Evolutionary conservation across 495 filamentous ascomycete species (phyloP).

Genomic region (Tuber calosporum): DNA sequence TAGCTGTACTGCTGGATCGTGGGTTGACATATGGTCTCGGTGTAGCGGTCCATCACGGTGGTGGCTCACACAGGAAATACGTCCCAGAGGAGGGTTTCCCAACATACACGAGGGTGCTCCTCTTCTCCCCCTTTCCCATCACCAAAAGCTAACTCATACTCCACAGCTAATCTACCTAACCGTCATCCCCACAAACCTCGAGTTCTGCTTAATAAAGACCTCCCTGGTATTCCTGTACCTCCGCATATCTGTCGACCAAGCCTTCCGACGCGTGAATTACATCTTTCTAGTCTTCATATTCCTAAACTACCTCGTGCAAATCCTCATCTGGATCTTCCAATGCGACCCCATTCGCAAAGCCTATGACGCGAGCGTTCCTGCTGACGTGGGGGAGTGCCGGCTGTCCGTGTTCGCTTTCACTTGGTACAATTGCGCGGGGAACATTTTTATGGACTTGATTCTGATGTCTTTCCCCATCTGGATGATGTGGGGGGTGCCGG

Average conservation of each 20-base stretch:
- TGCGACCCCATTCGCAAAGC: neutral
- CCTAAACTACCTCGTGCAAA: neutral
- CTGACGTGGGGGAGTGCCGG: neutral
- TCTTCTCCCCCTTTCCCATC: neutral
- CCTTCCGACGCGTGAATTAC: neutral
- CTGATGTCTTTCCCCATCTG: neutral
- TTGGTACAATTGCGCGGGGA: neutral
- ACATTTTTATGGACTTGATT: neutral
- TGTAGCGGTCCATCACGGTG: neutral
- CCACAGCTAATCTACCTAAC: neutral
- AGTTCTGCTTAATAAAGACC: neutral
- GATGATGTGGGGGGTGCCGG: neutral
- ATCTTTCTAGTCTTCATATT: neutral
- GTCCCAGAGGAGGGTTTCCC: neutral
- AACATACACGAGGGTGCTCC: neutral
- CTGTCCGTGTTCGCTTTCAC: neutral
- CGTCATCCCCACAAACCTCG: neutral
- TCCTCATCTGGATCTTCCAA: neutral
- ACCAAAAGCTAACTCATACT: neutral
- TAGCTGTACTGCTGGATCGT: neutral
- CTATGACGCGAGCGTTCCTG: neutral
- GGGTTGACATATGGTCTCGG: neutral
- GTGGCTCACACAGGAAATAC: neutral
- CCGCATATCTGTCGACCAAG: constrained; percentile 1
- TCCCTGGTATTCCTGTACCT: neutral